Evolutionary conservation across 2,329 filamentous ascomycete genomes (phyloP).

Genomic region (Tolypocladium tundrense): DNA sequence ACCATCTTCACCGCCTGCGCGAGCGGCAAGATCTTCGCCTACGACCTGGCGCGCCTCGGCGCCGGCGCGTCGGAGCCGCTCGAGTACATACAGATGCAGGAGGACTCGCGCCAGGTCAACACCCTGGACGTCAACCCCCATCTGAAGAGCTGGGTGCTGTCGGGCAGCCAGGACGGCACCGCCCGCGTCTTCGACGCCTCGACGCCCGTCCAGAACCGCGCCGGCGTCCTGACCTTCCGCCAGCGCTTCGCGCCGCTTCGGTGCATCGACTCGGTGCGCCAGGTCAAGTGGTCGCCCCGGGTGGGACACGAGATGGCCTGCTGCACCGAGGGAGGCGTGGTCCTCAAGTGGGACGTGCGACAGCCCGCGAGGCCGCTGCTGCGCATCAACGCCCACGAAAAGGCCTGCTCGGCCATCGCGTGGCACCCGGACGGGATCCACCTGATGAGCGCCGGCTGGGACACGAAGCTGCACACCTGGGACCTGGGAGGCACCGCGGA

Average conservation of each 20-base stretch:
- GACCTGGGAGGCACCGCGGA: conserved; percentile 50
- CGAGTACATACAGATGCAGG: conserved; percentile 46
- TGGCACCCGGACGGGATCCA: conserved; percentile 63
- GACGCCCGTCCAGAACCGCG: conserved; percentile 34
- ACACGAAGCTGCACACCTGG: conserved; percentile 55
- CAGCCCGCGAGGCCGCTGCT: conserved; percentile 42
- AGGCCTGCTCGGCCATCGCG: conserved; percentile 46
- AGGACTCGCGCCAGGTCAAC: conserved; percentile 55
- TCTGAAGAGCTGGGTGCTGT: conserved; percentile 44
- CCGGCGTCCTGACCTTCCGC: conserved; percentile 38
- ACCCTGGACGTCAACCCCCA: conserved; percentile 54
- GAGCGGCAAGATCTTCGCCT: conserved; percentile 55
- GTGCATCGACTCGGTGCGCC: conserved; percentile 37
- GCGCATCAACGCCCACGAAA: conserved; percentile 52
- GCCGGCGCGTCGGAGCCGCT: conserved; percentile 32
- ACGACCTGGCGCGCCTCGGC: conserved; percentile 44
- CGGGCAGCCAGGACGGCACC: conserved; percentile 54
- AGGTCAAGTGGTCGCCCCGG: conserved; percentile 56
- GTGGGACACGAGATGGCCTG: conserved; percentile 54
- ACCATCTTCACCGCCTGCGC: conserved; percentile 53
- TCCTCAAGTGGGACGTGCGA: conserved; percentile 55
- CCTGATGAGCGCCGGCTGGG: conserved; percentile 51
- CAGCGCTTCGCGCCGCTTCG: conserved; percentile 30
- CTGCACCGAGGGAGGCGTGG: conserved; percentile 50
- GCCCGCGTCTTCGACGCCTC: conserved; percentile 52